Evolutionary conservation across 2,329 filamentous ascomycete genomes (phyloP), one percentile per base, ranked within the genome.

Genomic region (Trichophyton verrucosum): DNA sequence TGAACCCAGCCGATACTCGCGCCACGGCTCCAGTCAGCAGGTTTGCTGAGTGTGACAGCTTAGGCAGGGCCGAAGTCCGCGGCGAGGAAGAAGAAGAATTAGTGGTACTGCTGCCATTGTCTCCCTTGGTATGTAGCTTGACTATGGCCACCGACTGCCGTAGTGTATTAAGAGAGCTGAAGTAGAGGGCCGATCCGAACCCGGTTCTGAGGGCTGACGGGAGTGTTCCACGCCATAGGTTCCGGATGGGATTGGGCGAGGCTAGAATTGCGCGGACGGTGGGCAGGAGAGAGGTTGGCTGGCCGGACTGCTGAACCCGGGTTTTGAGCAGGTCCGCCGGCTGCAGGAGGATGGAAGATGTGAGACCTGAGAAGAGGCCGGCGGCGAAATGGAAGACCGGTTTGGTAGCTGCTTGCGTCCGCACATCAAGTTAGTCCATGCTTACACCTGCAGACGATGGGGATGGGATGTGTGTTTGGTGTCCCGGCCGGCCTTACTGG

Each of bases 241-340:
- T 82, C 36, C 84, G 81, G 64, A 95, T 77, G 3, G 87, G 86
- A 8, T 84, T 77, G 1, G 82, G 82, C 22, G 82, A 85, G 66
- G 78, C 76, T 64, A 87, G 81, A 70, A 95, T 89, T 38, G 84
- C 78, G 68, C 83, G 83, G 63, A 95, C 77, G 17, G 87, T 88
- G 24, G 79, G 77, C 59, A 83, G 74, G 61, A 97, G 82, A 1
- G 89, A 84, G 65, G 83, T 82, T 49, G 82, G 81, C 62, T 74
- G 65, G 57, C 84, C 84, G 38, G 89, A 89, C 74, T 97, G 94
- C 72, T 99, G 94, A 46, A 97, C 86, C 55, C 94, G 87, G 33
- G 94, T 99, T 76, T 99, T 99, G 72, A 99, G 85, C 3, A 99
- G 86, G 75, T 99, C 94, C 69, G 94, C 88, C 27, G 94, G 94